These are phyloP conservation scores for Hypoxylon fuscum DNA, from an alignment of 495 filamentous ascomycete genomes.

Conservation along the genomic window DNA sequence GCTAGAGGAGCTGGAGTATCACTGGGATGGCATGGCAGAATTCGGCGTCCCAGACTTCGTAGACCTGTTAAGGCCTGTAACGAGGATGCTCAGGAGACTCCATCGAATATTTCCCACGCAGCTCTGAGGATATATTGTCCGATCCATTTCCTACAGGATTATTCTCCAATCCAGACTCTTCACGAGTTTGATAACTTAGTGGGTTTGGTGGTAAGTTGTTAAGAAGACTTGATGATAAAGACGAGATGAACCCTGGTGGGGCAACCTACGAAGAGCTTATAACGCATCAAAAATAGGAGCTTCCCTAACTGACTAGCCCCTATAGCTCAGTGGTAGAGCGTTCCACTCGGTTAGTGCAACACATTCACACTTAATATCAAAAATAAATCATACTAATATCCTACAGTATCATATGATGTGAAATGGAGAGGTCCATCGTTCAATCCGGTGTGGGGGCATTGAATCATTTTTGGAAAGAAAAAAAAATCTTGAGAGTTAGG, in stretches of 20 bases:
- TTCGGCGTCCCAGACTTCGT: background rate
- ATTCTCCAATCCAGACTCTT: background rate
- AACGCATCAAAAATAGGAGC: background rate
- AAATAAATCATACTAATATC: slow-evolving; percentile 1
- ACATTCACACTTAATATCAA: too few species aligned
- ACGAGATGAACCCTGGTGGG: too few species aligned
- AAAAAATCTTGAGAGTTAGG: too few species aligned
- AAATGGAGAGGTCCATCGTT: slow-evolving; percentile 38
- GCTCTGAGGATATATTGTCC: background rate
- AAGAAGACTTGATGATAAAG: too few species aligned
- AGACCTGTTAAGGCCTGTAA: background rate
- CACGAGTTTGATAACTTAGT: background rate
- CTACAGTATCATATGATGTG: background rate
- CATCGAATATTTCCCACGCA: background rate
- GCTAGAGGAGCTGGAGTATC: slow-evolving; percentile 7
- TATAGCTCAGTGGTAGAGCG: slow-evolving; percentile 41
- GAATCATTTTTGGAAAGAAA: too few species aligned
- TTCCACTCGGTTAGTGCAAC: too few species aligned
- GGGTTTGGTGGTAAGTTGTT: slow-evolving; percentile 1
- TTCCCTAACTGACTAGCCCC: slow-evolving; percentile 9
- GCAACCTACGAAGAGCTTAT: background rate
- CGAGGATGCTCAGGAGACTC: slow-evolving; percentile 4
- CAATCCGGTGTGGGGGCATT: slow-evolving; percentile 38
- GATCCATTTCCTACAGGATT: background rate
- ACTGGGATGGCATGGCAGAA: background rate